Evolutionary conservation across 2,329 filamentous ascomycete genomes (phyloP), one percentile per base, ranked within the genome.

Genomic region (Emmonsiellopsis sp.): DNA sequence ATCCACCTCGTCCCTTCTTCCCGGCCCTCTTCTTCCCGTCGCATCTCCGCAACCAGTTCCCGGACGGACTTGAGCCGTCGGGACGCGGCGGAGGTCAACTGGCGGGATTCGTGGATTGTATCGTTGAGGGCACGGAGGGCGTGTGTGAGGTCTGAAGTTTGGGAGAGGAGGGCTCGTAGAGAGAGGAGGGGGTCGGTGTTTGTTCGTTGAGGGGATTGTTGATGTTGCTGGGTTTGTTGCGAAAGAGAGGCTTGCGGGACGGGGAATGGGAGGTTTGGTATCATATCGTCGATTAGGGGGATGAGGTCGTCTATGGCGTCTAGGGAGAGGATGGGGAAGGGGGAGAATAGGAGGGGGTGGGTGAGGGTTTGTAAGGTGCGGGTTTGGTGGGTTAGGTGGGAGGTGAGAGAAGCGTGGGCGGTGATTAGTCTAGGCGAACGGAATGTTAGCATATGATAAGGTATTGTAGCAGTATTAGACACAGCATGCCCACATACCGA

Each of bases 71-170:
- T 85, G 50, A 98, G 74, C 44, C 89, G 81, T 53, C 93, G 79
- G 2, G 86, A 84, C 1, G 92, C 93, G 8, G 86, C 86, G 2
- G 84, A 86, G 0, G 89, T 93, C 1, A 88, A 87, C 70, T 97
- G 92, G 10, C 89, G 84, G 34, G 87, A 90, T 85, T 97, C 95
- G 70, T 97, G 92, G 35, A 98, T 77, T 3, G 89, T 91, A 67
- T 98, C 93, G 6, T 88, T 89, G 4, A 98, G 77, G 60, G 89
- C 86, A 61, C 89, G 89, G 46, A 98, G 80, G 6, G 89, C 88
- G 63, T 89, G 81, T 7, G 92, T 81, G 31, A 92, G 74, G 57
- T 90, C 86, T 30, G 81, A 76, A 0, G 87, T 91, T 58, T 88
- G 77, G 6, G 80, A 77, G 65, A 89, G 84, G 50, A 92, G 77